Evolutionary conservation across 306 rosid species (phyloP).

Genomic region (Castanospermum australe): DNA sequence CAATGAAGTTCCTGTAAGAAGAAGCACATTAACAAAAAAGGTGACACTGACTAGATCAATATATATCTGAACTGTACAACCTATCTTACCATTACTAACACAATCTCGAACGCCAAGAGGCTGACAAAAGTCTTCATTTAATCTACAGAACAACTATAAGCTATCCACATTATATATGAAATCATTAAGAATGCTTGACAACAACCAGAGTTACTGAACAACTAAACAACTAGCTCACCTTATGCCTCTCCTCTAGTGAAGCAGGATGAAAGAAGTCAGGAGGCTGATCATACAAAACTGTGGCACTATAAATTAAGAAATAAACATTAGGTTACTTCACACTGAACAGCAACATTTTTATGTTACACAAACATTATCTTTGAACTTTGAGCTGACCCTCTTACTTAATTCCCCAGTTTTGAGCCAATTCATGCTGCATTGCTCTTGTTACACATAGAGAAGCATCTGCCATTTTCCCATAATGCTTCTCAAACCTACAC

Average conservation of each 20-base stretch:
- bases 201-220: slow-evolving; percentile 10
- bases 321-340: slow-evolving; percentile 13
- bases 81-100: slow-evolving; percentile 55
- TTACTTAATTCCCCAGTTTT: slow-evolving; percentile 96
- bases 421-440: slow-evolving; percentile 97
- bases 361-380: slow-evolving; percentile 14
- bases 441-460: slow-evolving; percentile 91
- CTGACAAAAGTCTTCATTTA: slow-evolving; percentile 55
- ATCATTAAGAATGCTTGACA: neutral
- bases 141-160: slow-evolving; percentile 75
- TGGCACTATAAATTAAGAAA: slow-evolving; percentile 37
- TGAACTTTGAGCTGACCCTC: slow-evolving; percentile 42
- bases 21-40: slow-evolving; percentile 17
- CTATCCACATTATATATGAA: slow-evolving; percentile 27
- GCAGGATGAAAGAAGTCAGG: slow-evolving; percentile 87
- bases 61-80: neutral
- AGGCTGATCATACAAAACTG: slow-evolving; percentile 91
- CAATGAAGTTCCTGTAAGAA: slow-evolving; percentile 42
- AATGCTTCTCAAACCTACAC: slow-evolving; percentile 80
- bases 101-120: slow-evolving; percentile 73
- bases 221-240: slow-evolving; percentile 48
- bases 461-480: slow-evolving; percentile 90
- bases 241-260: slow-evolving; percentile 78
- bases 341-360: neutral
- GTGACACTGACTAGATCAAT: neutral